phyloP scores from a whole-genome alignment of 768 basidiomycete species.

The Boletellus ananas region DNA sequence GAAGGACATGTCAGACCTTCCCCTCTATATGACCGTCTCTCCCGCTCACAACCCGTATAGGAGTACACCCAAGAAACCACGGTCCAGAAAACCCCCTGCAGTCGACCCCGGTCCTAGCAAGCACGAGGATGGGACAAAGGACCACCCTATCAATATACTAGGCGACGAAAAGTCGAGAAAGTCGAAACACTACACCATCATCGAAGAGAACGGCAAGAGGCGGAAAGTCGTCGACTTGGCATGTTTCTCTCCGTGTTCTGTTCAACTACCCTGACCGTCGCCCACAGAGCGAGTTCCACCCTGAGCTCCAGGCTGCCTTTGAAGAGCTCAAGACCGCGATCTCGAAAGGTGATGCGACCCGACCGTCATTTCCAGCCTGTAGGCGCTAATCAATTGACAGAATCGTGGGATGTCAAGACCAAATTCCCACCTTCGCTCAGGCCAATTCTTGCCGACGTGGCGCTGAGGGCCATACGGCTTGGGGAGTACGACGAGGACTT shows the following conservation, averaged over 20 bases:
- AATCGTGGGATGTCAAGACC: constrained; percentile 75
- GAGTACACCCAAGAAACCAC: constrained; percentile 68
- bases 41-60: constrained; percentile 20
- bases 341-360: constrained; percentile 42
- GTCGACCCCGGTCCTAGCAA: constrained; percentile 23
- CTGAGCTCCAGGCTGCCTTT: constrained; percentile 60
- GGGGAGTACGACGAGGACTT: constrained; percentile 92
- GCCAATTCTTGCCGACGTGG: constrained; percentile 64
- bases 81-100: constrained; percentile 49
- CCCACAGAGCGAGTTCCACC: constrained; percentile 61
- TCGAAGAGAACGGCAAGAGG: constrained; percentile 62
- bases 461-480: constrained; percentile 73
- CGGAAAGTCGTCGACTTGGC: constrained; percentile 68
- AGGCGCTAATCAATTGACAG: constrained; percentile 34
- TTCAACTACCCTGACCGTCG: not conserved
- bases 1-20: constrained; percentile 56
- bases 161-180: constrained; percentile 44
- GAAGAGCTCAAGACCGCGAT: constrained; percentile 60
- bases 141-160: constrained; percentile 46
- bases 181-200: constrained; percentile 50
- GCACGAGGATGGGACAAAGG: constrained; percentile 43
- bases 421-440: constrained; percentile 87
- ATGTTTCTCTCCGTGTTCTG: constrained; percentile 14
- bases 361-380: not conserved
- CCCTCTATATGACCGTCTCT: not conserved